phyloP scores from a whole-genome alignment of 2,329 filamentous ascomycete genomes.

The Raffaelea ambrosiae region DNA sequence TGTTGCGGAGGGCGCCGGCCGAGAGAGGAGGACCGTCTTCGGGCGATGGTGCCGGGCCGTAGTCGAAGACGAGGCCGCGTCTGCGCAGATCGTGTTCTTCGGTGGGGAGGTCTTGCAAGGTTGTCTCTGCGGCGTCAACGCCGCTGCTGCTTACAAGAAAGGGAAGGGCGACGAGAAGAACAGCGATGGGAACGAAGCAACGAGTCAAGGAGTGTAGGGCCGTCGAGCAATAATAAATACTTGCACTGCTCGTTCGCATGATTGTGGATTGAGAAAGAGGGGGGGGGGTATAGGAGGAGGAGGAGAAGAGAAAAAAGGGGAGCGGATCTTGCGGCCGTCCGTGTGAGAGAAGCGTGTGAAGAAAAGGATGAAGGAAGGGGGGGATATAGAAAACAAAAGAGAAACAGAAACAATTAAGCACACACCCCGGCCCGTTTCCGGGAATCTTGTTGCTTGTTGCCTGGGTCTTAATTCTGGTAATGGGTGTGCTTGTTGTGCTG shows the following conservation, averaged over 20 bases:
- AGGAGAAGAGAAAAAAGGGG: neutral
- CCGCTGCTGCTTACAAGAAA: slow-evolving; percentile 20
- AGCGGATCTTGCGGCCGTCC: too few species aligned
- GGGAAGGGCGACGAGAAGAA: slow-evolving; percentile 17
- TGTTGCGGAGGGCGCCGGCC: slow-evolving; percentile 49
- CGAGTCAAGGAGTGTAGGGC: slow-evolving; percentile 1
- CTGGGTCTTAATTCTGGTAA: slow-evolving; percentile 2
- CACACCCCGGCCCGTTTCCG: neutral
- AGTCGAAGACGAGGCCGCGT: slow-evolving; percentile 30
- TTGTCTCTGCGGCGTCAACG: slow-evolving; percentile 19
- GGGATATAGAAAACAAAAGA: neutral
- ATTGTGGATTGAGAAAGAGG: slow-evolving; percentile 15
- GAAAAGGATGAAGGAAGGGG: slow-evolving; percentile 23
- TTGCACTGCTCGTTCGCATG: slow-evolving; percentile 26
- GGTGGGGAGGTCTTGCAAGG: slow-evolving; percentile 1
- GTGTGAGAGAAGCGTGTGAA: too few species aligned
- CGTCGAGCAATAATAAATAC: neutral
- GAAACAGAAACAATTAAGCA: neutral
- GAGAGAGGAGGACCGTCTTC: slow-evolving; percentile 54
- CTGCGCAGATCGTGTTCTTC: slow-evolving; percentile 18
- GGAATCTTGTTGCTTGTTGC: neutral
- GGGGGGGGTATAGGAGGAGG: slow-evolving; percentile 33
- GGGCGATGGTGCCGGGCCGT: slow-evolving; percentile 36
- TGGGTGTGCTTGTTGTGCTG: too few species aligned
- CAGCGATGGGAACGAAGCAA: slow-evolving; percentile 14